A percentile compares a stretch with the other conserved stretches of the same genome.
Conservation (phyloP, 306 rosid genomes). For the Amphicarpaea edgeworthii region DNA sequence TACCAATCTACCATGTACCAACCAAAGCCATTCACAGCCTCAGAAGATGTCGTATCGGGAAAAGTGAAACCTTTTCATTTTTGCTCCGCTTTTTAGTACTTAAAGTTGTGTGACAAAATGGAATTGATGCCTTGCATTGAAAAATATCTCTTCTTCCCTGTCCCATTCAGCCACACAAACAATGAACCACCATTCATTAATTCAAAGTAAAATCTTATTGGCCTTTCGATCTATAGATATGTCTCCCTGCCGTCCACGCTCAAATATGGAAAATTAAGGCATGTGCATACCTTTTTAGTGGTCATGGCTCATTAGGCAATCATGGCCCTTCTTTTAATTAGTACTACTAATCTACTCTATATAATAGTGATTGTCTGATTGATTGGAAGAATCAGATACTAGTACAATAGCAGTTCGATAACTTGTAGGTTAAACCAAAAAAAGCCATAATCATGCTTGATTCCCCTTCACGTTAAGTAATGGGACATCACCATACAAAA, state of each 20-base stretch:
- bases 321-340: constrained; percentile 14
- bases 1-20: too few relatives aligned
- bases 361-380: constrained; percentile 2
- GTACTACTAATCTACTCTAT: too few relatives aligned
- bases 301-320: constrained; percentile 43
- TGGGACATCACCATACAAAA: constrained; percentile 33
- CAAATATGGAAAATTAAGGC: constrained; percentile 13
- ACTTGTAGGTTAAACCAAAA: constrained; percentile 26
- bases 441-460: constrained; percentile 26
- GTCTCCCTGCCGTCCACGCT: constrained; percentile 5
- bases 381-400: constrained; percentile 37
- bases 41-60: too few relatives aligned
- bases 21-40: too few relatives aligned
- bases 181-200: constrained; percentile 2
- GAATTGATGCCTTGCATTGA: constrained; percentile 33
- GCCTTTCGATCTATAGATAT: background rate
- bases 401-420: background rate
- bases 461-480: constrained; percentile 31
- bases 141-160: constrained; percentile 18
- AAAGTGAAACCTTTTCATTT: constrained; percentile 23
- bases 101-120: constrained; percentile 5
- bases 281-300: background rate
- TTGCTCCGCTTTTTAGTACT: background rate
- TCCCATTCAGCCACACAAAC: constrained; percentile 34
- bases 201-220: background rate